These are phyloP conservation scores for Cercospora berteroae DNA, from an alignment of 2,329 filamentous ascomycete genomes.

Conservation along the genomic window DNA sequence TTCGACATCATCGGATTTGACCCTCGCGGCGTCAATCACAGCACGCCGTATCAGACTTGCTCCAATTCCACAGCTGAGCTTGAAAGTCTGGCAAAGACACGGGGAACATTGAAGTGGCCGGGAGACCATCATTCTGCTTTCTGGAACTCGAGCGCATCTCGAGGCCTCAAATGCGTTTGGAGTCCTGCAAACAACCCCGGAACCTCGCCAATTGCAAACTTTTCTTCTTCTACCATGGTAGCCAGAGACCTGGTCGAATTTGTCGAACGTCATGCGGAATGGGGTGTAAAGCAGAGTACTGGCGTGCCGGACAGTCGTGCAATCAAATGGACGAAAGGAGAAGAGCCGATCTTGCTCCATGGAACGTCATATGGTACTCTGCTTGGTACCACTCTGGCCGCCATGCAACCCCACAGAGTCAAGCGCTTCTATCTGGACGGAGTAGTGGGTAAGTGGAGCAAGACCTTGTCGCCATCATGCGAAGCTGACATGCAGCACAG, in stretches of 20 bases:
- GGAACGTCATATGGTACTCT: conserved; percentile 47
- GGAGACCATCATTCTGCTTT: not conserved
- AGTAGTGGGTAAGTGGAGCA: conserved; percentile 17
- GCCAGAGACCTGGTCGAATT: conserved; percentile 53
- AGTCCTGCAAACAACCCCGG: not conserved
- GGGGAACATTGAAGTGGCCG: not conserved
- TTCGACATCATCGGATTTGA: conserved; percentile 49
- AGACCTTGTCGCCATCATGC: conserved; percentile 22
- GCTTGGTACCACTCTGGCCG: conserved; percentile 40
- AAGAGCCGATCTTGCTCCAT: conserved; percentile 39
- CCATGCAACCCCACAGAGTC: conserved; percentile 40
- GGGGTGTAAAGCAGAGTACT: conserved; percentile 20
- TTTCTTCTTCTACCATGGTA: conserved; percentile 27
- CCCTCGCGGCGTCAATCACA: conserved; percentile 43
- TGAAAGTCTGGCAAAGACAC: not conserved
- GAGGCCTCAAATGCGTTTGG: not conserved
- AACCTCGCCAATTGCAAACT: not conserved
- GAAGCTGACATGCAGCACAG: conserved; percentile 49
- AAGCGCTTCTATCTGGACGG: conserved; percentile 44
- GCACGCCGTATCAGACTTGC: conserved; percentile 39
- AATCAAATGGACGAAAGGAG: conserved; percentile 14
- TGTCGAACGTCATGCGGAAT: conserved; percentile 43
- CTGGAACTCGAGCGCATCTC: not conserved
- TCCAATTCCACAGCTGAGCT: conserved; percentile 38
- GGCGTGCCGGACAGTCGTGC: not conserved